phyloP scores from a whole-genome alignment of 2,329 filamentous ascomycete species.

The Trichoderma citrinoviride region DNA sequence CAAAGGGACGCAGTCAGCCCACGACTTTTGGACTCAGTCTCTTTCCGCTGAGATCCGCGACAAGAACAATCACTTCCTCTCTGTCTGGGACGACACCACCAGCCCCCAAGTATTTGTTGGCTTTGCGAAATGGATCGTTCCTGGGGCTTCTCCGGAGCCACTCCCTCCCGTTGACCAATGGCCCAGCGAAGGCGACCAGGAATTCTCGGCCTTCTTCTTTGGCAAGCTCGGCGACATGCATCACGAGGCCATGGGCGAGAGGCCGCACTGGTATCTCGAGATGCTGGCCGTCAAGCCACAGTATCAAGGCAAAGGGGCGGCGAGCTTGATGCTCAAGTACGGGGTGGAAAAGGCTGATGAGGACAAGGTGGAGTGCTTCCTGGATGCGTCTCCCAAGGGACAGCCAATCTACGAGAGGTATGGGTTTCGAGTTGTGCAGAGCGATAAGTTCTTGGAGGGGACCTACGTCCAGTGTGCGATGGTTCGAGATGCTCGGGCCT shows the following conservation, averaged over 20 bases:
- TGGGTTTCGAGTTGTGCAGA: constrained; percentile 9
- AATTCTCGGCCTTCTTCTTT: constrained; percentile 13
- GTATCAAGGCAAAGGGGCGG: constrained; percentile 11
- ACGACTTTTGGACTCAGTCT: constrained; percentile 6
- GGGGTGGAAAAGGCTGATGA: constrained; percentile 8
- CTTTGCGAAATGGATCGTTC: constrained; percentile 13
- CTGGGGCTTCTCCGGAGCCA: not conserved
- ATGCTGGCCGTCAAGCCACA: constrained; percentile 1
- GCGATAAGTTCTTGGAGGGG: not conserved
- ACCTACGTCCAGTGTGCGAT: constrained; percentile 5
- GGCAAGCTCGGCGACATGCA: constrained; percentile 14
- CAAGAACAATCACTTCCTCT: constrained; percentile 6
- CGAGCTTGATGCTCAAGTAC: constrained; percentile 15
- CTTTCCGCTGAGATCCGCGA: constrained; percentile 6
- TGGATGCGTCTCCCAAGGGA: constrained; percentile 3
- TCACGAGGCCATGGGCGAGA: constrained; percentile 3
- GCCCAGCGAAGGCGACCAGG: constrained; percentile 10
- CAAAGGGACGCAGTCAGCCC: not conserved
- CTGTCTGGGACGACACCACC: not conserved
- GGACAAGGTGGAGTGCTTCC: constrained; percentile 16
- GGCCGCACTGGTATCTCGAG: constrained; percentile 19
- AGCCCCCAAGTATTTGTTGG: not conserved
- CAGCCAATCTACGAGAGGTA: constrained; percentile 17
- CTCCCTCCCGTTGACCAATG: not conserved
- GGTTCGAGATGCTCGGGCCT: not conserved